Base-by-base conservation (phyloP, 495 filamentous ascomycete species). In the Penicillium angulare region DNA sequence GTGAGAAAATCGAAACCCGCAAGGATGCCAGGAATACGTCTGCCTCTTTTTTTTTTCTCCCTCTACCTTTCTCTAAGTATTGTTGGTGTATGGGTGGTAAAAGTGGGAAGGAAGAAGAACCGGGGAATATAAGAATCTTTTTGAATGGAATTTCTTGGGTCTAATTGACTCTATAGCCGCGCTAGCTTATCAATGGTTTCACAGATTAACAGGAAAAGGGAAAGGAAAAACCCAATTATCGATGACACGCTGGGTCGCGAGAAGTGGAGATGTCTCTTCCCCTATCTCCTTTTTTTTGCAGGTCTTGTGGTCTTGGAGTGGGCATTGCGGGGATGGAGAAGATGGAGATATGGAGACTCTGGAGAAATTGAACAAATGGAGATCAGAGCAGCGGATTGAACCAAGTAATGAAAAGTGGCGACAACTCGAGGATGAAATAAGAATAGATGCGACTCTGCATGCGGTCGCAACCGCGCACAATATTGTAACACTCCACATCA, bases 141-240 rank as follows among this genome's bases (percentile, higher is more conserved):
- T 7, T 29, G 29, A 43, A 21, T n/a, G n/a, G n/a, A n/a, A n/a
- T n/a, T n/a, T n/a, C n/a, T n/a, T n/a, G n/a, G n/a, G n/a, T n/a
- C n/a, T n/a, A n/a, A n/a, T n/a, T n/a, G n/a, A 38, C 12, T 42
- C 24, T 35, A 55, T 45, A 54, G 23, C 54, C n/a, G n/a, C n/a
- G 47, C 49, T 47, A 55, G 47, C 44, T 56, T 56, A 55, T 59
- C 45, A 15, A 42, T 49, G 49, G n/a, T 53, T 32, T 52, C 52
- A 53, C 50, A 49, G 44, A 53, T 46, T 51, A 51, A 38, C 39
- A 20, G 13, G 16, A 20, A 10, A 29, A 29, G n/a, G n/a, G n/a
- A n/a, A n/a, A n/a, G 13, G 27, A 31, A 31, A 9, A 7, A 9
- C 1, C 27, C 27, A 31, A 16, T 26, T 6, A 6, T 15, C 7